Evolutionary conservation across 78 protist genomes (phyloP).

Genomic region (Dictyostelium capitatum): DNA sequence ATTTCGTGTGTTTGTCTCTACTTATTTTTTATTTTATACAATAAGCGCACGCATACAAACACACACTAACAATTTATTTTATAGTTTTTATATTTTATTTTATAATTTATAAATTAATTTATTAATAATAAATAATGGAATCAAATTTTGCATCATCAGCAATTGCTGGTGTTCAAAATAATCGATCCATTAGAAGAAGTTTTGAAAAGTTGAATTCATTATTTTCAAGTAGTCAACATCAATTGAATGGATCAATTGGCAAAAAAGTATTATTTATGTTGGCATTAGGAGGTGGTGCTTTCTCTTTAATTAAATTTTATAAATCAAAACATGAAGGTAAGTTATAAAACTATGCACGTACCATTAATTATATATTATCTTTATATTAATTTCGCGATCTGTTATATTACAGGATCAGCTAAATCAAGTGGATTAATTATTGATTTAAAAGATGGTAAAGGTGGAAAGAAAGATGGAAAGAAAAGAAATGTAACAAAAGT

Average conservation of each 20-base stretch:
- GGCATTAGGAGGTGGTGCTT: constrained; percentile 71
- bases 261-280: constrained; percentile 36
- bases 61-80: no score
- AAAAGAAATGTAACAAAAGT: constrained; percentile 61
- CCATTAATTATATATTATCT: neutral
- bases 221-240: neutral
- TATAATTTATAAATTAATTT: neutral
- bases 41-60: no score
- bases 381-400: no score
- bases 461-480: neutral
- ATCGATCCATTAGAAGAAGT: constrained; percentile 45
- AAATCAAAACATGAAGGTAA: constrained; percentile 23
- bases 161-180: constrained; percentile 7
- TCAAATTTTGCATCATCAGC: constrained; percentile 20
- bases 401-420: neutral
- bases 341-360: no score
- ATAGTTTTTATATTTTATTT: neutral
- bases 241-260: neutral
- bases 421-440: constrained; percentile 53
- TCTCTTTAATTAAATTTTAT: constrained; percentile 42
- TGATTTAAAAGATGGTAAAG: constrained; percentile 27
- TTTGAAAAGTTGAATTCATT: neutral
- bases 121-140: neutral
- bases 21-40: no score
- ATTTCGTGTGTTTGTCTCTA: no score